These are phyloP conservation scores for Candida jianshihensis DNA, from an alignment of 805 yeast species.

Conservation along the genomic window DNA sequence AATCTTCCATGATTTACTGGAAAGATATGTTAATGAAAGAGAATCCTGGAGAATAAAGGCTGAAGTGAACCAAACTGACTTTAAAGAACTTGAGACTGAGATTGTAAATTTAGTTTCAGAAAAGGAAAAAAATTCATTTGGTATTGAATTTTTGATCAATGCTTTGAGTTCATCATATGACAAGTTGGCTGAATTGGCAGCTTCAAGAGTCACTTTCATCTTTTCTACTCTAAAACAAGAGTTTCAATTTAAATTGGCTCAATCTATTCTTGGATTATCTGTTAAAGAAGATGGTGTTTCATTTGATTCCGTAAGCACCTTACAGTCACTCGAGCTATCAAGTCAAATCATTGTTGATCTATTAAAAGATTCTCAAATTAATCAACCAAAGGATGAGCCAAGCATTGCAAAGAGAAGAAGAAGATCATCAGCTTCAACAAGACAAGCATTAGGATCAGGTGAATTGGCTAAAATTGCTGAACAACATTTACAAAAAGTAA, in stretches of 20 bases:
- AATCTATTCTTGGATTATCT: constrained; percentile 52
- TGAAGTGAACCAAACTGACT: constrained; percentile 40
- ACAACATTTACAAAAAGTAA: constrained; percentile 66
- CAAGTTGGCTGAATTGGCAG: constrained; percentile 40
- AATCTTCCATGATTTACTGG: constrained; percentile 39
- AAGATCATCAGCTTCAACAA: constrained; percentile 68
- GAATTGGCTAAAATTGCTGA: constrained; percentile 73
- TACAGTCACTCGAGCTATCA: constrained; percentile 48
- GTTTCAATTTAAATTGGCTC: constrained; percentile 48
- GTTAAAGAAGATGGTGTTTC: constrained; percentile 30
- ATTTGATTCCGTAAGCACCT: constrained; percentile 47
- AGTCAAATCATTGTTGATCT: constrained; percentile 52
- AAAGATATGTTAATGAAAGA: constrained; percentile 41
- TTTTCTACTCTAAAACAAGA: constrained; percentile 54
- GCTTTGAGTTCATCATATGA: constrained; percentile 42
- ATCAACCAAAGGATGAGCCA: constrained; percentile 31
- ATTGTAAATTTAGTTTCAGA: constrained; percentile 54
- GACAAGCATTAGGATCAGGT: constrained; percentile 63
- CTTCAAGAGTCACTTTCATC: constrained; percentile 43
- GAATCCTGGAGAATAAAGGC: constrained; percentile 36
- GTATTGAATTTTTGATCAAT: constrained; percentile 52
- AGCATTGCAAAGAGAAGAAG: constrained; percentile 74
- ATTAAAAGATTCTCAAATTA: constrained; percentile 53
- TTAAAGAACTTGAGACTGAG: constrained; percentile 47
- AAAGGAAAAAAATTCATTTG: constrained; percentile 50